Base-by-base conservation (phyloP, 108 stramenopile genomes). In the Cylindrotheca fusiformis region DNA sequence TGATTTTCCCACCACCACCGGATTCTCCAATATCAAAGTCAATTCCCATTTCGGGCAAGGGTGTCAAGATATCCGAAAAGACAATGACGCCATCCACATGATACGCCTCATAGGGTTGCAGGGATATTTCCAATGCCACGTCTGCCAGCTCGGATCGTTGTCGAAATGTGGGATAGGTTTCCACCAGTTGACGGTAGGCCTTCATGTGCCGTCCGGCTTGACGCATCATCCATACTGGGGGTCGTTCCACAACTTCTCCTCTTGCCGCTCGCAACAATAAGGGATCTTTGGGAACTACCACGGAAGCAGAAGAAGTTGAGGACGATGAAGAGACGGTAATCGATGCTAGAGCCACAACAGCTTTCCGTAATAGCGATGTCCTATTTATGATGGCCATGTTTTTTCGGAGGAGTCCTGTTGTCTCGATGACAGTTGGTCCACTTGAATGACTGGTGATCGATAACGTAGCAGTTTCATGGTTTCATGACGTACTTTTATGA, bases 211-310 rank as follows among this genome's bases (percentile, higher is more conserved):
- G 78, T 44, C 97, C 97, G 36, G 95, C 96, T 62, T 97, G 96
- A 51, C 96, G 81, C 93, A 95, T 95, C 79, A 94, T 91, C 95
- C 95, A 96, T 24, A 97, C 95, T 14, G 97, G 97, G 0, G 87
- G 74, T 21, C 93, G 85, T 31, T 93, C 86, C 8, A 86, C 75
- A 2, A 51, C 27, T 64, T 97, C 93, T n/a, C 96, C 96, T 33
- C 89, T 81, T 1, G 96, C 96, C 32, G 88, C 91, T 21, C 94
- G 85, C 14, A 97, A 54, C 17, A 97, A 71, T 6, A 96, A 29
- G 2, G 63, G 63, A 22, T 61, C 60, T 1, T 41, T 41, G 36
- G 36, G 10, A 41, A 41, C 36, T 10, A 41, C 36, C 6, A 41
- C 36, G 14, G 36, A 6, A 41, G 36, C 36, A 41, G 36, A 6